Conservation (phyloP, 257 asterid genomes). For the Misopates orontium region DNA sequence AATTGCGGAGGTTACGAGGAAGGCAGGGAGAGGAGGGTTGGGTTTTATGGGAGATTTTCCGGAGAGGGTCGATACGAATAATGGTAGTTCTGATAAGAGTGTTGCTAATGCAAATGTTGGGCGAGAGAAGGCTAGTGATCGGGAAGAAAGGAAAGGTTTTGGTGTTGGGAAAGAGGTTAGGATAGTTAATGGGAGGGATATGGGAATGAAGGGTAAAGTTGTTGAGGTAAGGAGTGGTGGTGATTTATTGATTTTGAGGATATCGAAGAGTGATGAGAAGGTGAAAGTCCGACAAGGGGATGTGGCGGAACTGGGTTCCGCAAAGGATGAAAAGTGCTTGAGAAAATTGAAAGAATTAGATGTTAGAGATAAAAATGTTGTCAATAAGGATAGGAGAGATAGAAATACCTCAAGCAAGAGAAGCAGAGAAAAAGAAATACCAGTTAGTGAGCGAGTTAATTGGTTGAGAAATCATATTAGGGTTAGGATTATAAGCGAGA, state of each 20-base stretch:
- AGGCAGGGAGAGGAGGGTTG: slow-evolving; percentile 76
- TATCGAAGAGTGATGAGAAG: slow-evolving; percentile 46
- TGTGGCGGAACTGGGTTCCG: slow-evolving; percentile 68
- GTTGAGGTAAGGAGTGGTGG: slow-evolving; percentile 54
- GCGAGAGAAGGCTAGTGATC: slow-evolving; percentile 25
- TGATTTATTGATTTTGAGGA: slow-evolving; percentile 49
- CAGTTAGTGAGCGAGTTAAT: slow-evolving; percentile 33
- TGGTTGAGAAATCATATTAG: slow-evolving; percentile 84
- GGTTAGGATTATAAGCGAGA: slow-evolving; percentile 67
- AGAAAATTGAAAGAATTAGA: slow-evolving; percentile 55
- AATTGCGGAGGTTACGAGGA: slow-evolving; percentile 45
- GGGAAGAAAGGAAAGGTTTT: slow-evolving; percentile 34
- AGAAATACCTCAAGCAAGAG: slow-evolving; percentile 28
- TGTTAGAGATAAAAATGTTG: slow-evolving; percentile 29
- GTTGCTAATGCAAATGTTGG: slow-evolving; percentile 19
- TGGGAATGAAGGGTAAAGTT: slow-evolving; percentile 67
- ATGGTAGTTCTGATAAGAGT: slow-evolving; percentile 31
- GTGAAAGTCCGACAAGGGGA: slow-evolving; percentile 47
- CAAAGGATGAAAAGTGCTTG: slow-evolving; percentile 62
- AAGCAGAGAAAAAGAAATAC: slow-evolving; percentile 26
- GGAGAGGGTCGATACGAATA: slow-evolving; percentile 13
- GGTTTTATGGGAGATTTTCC: slow-evolving; percentile 53
- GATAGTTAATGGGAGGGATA: slow-evolving; percentile 59
- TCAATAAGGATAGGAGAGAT: slow-evolving; percentile 21
- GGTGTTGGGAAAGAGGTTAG: slow-evolving; percentile 62